Conservation (phyloP, 164 flowering plant genomes). For the Hamamelis virginiana region DNA sequence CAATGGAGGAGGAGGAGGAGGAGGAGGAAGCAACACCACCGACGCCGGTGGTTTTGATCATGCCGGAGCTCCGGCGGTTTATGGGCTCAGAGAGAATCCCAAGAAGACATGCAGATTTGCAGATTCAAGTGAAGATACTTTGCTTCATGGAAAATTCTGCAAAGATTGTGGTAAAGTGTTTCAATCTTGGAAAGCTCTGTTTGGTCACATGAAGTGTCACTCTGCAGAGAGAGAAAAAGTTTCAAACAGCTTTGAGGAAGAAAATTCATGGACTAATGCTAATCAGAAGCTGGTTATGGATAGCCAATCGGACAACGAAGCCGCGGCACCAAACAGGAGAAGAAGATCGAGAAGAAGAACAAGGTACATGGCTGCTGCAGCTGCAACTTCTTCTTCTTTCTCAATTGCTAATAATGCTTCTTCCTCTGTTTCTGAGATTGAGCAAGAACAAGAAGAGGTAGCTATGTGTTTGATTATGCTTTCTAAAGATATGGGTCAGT, state of each 20-base stretch:
- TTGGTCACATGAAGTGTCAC: constrained; percentile 56
- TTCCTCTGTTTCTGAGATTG: constrained; percentile 39
- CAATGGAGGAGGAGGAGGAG: no score
- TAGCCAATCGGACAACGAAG: constrained; percentile 44
- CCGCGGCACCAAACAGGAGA: constrained; percentile 16
- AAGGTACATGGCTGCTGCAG: constrained; percentile 24
- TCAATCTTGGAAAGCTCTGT: constrained; percentile 48
- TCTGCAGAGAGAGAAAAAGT: constrained; percentile 32
- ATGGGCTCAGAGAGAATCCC: constrained; percentile 74
- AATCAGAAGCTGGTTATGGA: constrained; percentile 27
- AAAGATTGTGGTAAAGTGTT: constrained; percentile 51
- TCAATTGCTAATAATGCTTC: constrained; percentile 25
- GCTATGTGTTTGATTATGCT: constrained; percentile 69
- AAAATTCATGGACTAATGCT: constrained; percentile 28
- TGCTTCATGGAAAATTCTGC: constrained; percentile 25
- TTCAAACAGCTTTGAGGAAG: constrained; percentile 23
- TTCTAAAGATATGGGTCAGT: constrained; percentile 36
- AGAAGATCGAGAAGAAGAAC: constrained; percentile 38
- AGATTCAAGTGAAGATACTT: constrained; percentile 23
- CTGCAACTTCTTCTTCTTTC: constrained; percentile 31
- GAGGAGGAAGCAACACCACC: not conserved
- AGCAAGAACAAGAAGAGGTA: constrained; percentile 60
- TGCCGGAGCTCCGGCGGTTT: constrained; percentile 21
- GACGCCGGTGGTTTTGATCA: constrained; percentile 3
- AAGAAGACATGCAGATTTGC: constrained; percentile 41